Evolutionary conservation across 805 yeast species (phyloP), one percentile per base, ranked within the genome.

Genomic region (Tetrapisispora phaffii): DNA sequence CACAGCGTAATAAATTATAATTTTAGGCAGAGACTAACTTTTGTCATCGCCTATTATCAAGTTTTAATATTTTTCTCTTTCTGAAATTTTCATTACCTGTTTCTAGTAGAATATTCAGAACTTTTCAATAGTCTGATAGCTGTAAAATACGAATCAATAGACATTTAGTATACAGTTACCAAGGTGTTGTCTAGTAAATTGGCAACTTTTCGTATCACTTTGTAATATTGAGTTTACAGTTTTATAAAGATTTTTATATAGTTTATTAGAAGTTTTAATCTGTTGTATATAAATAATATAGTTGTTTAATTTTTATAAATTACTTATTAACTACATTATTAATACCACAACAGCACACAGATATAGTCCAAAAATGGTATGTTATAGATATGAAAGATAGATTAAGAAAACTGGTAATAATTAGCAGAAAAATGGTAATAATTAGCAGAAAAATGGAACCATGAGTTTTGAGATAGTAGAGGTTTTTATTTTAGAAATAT

Each of bases 321-420:
- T 3, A 4, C 13, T 10, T 28, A 28, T 28, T 28, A 12, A n/a
- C 4, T 28, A 7, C 13, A 28, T 12, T 28, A 34, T 20, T 8
- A 26, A 26, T 8, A 38, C 41, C 7, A 38, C 39, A 32, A 33
- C 22, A 41, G 26, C 39, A 41, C 39, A 33, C 38, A 41, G 23
- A 34, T 24, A 41, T 41, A 41, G 44, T 41, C 39, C 38, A 33
- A 41, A 41, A 41, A 41, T 41, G 44, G 44, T 41, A 41, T 41
- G 44, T 41, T 33, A 21, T 12, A 15, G 10, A 36, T 21, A 21
- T n/a, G 16, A 36, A 23, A 7, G 22, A 23, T 21, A 15, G 4
- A n/a, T 36, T 36, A 3, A 26, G 24, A 9, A 26, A 36, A 13
- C n/a, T 15, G 24, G 29, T n/a, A 15, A 36, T 23, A 23, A 36